Base-by-base conservation (phyloP, 768 basidiomycete species). In the Tubosaeta sp. region DNA sequence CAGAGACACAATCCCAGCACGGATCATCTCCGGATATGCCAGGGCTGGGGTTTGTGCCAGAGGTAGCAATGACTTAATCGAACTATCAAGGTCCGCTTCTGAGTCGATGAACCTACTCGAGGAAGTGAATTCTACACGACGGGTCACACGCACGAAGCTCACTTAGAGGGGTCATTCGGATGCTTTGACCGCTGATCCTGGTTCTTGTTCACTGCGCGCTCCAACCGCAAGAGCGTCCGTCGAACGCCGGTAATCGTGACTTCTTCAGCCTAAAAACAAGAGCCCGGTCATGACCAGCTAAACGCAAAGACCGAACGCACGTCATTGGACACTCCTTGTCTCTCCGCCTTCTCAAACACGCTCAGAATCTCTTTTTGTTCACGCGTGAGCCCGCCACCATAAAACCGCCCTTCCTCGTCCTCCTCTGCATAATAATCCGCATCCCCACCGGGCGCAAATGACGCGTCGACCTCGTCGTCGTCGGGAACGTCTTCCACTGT, bases 151-250 rank as follows among this genome's bases (percentile, higher is more conserved):
- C 7, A 11, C 14, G 43, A 37, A 17, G 45, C 77, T 53, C 58
- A 95, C 95, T 88, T 97, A 41, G 92, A 80, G 3, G 95, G 95
- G 59, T 97, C 91, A 54, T 90, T 80, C 0, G 91, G 88, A 67
- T 90, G 91, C 69, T 97, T 97, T n/a, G 93, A 95, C 29, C 97
- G 79, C 65, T 95, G 87, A 66, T 95, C 93, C 63, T 95, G 90
- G 68, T 99, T 99, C 73, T 95, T 97, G 68, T 91, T 86, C 19
- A 88, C 86, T 1, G 91, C 84, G 38, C 92, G 82, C 70, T 98
- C 95, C 61, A 99, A 87, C 35, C 81, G 78, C 37, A 89, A 73
- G 26, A 98, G 74, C 50, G 86, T 74, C 63, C 86, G 80, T 51
- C 91, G 81, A 26, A 97, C 79, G 35, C 79, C 76, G 11, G 84